Conservation (phyloP, 2,329 filamentous ascomycete genomes). For the Cladosporium sphaerospermum region DNA sequence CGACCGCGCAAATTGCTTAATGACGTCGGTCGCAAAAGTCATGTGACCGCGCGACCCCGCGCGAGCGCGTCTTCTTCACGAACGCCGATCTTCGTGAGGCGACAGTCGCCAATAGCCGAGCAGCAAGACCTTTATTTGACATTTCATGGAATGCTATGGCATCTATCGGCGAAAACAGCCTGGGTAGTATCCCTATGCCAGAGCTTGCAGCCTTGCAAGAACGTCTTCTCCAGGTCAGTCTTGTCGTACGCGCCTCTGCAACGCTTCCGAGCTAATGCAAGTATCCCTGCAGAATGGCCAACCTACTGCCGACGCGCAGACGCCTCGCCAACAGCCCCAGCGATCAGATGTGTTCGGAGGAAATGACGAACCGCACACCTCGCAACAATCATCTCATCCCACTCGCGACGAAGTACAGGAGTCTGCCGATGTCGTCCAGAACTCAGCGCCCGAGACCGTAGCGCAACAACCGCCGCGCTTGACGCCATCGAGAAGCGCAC, state of each 20-base stretch:
- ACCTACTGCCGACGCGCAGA: slow-evolving; percentile 14
- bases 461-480: slow-evolving; percentile 16
- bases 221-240: slow-evolving; percentile 18
- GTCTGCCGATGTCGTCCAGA: neutral
- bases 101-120: neutral
- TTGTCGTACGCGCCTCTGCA: neutral
- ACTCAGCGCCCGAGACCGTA: neutral
- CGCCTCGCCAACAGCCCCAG: slow-evolving; percentile 5
- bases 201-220: slow-evolving; percentile 17
- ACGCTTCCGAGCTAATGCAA: slow-evolving; percentile 20
- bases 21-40: neutral
- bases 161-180: slow-evolving; percentile 21
- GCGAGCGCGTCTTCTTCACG: neutral
- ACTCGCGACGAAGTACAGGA: neutral
- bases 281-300: slow-evolving; percentile 22
- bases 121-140: neutral
- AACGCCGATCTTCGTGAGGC: neutral
- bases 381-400: neutral
- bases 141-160: slow-evolving; percentile 15
- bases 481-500: slow-evolving; percentile 17
- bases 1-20: neutral
- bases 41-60: neutral
- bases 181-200: slow-evolving; percentile 20
- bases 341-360: neutral
- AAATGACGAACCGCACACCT: neutral